Evolutionary conservation across 352 stramenopile species (phyloP).

Genomic region (Phytophthora chlamydospora): DNA sequence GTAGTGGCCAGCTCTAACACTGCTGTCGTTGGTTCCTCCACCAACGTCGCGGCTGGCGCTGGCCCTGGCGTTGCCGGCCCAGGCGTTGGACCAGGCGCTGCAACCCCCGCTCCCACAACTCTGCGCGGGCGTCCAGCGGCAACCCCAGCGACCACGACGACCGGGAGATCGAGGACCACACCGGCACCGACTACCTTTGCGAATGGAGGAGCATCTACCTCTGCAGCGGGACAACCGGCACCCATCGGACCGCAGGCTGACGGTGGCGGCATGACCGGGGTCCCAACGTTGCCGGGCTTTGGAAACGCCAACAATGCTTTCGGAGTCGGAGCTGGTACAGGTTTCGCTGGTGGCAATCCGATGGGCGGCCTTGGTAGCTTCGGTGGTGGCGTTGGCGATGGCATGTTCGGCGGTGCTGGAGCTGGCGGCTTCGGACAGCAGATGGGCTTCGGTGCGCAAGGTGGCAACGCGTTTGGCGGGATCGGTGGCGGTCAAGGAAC

Average conservation of each 20-base stretch:
- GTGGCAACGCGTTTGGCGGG: conserved; percentile 15
- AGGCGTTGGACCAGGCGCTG: conserved; percentile 10
- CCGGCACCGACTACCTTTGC: conserved; percentile 24
- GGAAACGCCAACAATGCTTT: neutral
- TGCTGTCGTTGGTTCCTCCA: conserved; percentile 19
- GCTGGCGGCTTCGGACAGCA: conserved; percentile 14
- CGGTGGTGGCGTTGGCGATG: conserved; percentile 3
- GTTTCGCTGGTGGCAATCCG: too few relatives aligned
- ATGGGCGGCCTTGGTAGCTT: too few relatives aligned
- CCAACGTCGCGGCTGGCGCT: conserved; percentile 9
- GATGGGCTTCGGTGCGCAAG: conserved; percentile 15
- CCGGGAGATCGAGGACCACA: conserved; percentile 18
- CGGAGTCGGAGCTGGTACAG: too few relatives aligned
- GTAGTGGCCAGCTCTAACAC: conserved; percentile 32
- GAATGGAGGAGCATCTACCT: neutral
- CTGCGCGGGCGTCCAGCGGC: conserved; percentile 12
- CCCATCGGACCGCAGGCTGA: neutral
- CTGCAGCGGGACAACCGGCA: conserved; percentile 16
- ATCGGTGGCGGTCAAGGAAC: conserved; percentile 10
- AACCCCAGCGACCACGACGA: conserved; percentile 20
- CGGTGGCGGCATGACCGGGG: neutral
- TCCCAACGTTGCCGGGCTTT: neutral
- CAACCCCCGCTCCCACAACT: conserved; percentile 28
- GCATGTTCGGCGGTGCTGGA: conserved; percentile 11
- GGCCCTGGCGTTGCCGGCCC: neutral